A percentile compares a stretch with the other conserved stretches of the same genome.
phyloP scores from a whole-genome alignment of 192 early-diverging fungal genomes.

The Backusella luteola region DNA sequence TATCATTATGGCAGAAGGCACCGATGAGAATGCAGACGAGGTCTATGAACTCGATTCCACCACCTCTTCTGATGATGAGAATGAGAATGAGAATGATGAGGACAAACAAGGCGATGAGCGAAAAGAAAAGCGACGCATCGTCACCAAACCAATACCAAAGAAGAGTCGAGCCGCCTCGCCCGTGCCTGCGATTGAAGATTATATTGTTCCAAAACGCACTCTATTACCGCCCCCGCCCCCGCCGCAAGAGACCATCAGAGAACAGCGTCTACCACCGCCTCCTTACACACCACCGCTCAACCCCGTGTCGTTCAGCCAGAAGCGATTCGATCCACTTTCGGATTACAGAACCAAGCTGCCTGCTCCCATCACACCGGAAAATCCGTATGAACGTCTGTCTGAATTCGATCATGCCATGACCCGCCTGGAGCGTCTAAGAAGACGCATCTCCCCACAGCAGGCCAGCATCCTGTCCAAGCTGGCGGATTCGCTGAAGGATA shows the following conservation, averaged over 20 bases:
- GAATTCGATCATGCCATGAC: slow-evolving; percentile 17
- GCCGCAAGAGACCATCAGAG: neutral
- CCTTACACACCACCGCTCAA: neutral
- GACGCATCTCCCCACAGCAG: neutral
- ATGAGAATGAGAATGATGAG: neutral
- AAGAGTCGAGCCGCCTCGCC: neutral
- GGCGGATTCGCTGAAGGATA: neutral
- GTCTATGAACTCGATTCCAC: slow-evolving; percentile 8
- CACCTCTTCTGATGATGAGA: neutral
- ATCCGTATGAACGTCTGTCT: neutral
- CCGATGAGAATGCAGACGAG: slow-evolving; percentile 11
- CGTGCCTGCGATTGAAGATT: slow-evolving; percentile 55
- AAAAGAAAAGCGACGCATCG: neutral
- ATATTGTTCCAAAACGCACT: slow-evolving; percentile 39
- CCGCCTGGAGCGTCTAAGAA: slow-evolving; percentile 10
- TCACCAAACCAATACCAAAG: neutral
- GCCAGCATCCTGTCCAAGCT: neutral
- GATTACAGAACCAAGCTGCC: slow-evolving; percentile 10
- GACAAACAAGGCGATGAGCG: neutral
- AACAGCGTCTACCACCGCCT: neutral
- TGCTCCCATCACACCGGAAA: neutral
- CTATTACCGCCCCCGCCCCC: neutral
- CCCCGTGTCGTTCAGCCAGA: neutral
- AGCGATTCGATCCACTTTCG: slow-evolving; percentile 18
- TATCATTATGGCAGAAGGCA: slow-evolving; percentile 31